A percentile compares a stretch with the other conserved stretches of the same genome.
phyloP scores from a whole-genome alignment of 768 basidiomycete species.

The Kwoniella dejecticola region DNA sequence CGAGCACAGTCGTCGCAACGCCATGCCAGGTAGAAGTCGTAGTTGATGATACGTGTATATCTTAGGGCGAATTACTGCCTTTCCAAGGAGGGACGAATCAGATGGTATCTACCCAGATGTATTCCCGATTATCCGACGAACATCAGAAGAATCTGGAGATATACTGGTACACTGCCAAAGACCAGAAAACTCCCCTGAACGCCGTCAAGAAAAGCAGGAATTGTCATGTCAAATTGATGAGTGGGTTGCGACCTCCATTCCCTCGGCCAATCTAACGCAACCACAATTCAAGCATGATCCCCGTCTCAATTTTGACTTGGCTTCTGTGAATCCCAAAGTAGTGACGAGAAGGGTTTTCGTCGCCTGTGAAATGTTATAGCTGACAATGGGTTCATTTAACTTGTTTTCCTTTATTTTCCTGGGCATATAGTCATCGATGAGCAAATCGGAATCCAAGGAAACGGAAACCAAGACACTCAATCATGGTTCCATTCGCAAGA shows the following conservation, averaged over 20 bases:
- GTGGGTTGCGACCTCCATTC: slow-evolving; percentile 17
- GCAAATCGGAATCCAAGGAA: slow-evolving; percentile 66
- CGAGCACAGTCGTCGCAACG: background rate
- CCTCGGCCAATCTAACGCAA: background rate
- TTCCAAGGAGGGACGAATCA: slow-evolving; percentile 71
- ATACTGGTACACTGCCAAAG: slow-evolving; percentile 62
- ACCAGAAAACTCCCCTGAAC: slow-evolving; percentile 65
- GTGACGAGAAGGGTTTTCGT: too few species aligned
- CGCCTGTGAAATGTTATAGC: too few species aligned
- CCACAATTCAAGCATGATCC: too few species aligned
- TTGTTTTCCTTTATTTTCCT: too few species aligned
- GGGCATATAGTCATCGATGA: too few species aligned
- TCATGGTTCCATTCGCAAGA: slow-evolving; percentile 73
- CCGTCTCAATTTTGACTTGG: too few species aligned
- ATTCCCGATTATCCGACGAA: slow-evolving; percentile 58
- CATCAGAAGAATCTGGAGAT: slow-evolving; percentile 59
- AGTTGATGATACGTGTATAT: too few species aligned
- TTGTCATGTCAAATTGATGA: slow-evolving; percentile 60
- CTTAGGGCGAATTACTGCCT: slow-evolving; percentile 63
- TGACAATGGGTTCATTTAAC: too few species aligned
- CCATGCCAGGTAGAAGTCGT: too few species aligned
- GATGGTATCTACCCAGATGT: slow-evolving; percentile 65
- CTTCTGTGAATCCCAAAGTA: too few species aligned
- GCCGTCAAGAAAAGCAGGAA: slow-evolving; percentile 67
- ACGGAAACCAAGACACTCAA: slow-evolving; percentile 69